These are phyloP conservation scores for Glebionis coronaria DNA, from an alignment of 129 eudicot genomes.

Conservation along the genomic window DNA sequence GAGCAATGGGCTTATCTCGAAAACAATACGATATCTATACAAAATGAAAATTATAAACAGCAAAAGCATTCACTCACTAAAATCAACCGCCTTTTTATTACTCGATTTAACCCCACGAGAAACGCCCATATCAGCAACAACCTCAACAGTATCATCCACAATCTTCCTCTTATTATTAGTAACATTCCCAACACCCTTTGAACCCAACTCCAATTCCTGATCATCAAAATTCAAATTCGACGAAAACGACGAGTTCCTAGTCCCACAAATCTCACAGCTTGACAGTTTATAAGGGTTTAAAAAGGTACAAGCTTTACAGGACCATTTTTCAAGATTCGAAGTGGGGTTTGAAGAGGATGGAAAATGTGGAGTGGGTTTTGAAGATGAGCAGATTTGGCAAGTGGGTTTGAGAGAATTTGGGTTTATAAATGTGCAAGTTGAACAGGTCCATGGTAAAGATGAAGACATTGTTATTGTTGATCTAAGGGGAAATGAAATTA, in stretches of 20 bases:
- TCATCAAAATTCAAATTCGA: constrained; percentile 40
- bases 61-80: no score
- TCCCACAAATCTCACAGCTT: constrained; percentile 71
- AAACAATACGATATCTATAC: no score
- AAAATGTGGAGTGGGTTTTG: constrained; percentile 32
- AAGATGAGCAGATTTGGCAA: constrained; percentile 69
- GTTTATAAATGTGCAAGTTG: constrained; percentile 81
- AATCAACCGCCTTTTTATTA: no score
- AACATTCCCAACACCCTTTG: constrained; percentile 58
- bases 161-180: constrained; percentile 45
- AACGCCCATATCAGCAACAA: not conserved
- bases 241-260: constrained; percentile 47
- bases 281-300: constrained; percentile 47
- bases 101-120: not conserved
- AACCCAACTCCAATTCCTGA: constrained; percentile 35
- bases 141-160: constrained; percentile 23
- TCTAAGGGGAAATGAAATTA: not conserved
- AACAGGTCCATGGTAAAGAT: constrained; percentile 68
- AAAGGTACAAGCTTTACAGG: constrained; percentile 87
- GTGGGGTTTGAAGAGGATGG: constrained; percentile 20
- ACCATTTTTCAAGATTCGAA: constrained; percentile 55
- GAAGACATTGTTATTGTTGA: no score
- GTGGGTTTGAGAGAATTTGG: constrained; percentile 44
- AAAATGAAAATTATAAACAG: no score
- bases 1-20: no score